Conservation (phyloP, 768 basidiomycete species). For the Chlorophyllum brunneum region DNA sequence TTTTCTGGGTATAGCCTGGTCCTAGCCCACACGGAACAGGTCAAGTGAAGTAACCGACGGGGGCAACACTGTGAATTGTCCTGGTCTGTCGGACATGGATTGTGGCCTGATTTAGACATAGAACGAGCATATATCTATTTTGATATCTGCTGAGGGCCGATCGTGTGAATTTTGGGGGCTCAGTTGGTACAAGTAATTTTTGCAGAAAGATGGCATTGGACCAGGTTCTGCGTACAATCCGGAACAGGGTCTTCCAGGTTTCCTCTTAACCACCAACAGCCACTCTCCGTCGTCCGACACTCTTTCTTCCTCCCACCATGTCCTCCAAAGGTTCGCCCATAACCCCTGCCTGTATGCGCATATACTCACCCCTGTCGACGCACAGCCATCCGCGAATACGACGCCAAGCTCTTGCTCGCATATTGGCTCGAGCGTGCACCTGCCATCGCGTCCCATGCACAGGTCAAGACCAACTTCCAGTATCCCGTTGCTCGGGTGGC, state of each 20-base stretch:
- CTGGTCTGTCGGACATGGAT: neutral
- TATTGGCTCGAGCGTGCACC: conserved; percentile 97
- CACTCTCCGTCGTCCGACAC: conserved; percentile 16
- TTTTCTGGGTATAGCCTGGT: neutral
- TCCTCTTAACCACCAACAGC: conserved; percentile 19
- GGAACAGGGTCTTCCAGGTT: conserved; percentile 14
- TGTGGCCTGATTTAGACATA: too few relatives aligned
- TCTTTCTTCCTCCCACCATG: conserved; percentile 30
- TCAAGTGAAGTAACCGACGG: neutral
- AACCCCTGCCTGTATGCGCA: conserved; percentile 1
- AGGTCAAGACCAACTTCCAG: conserved; percentile 52
- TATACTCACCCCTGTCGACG: conserved; percentile 9
- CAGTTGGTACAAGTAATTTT: conserved; percentile 19
- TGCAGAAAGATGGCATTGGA: conserved; percentile 17
- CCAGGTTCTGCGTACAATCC: conserved; percentile 18
- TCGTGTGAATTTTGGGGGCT: conserved; percentile 31
- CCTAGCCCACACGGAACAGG: neutral
- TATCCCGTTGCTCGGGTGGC: conserved; percentile 76
- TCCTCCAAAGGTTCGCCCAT: conserved; percentile 39
- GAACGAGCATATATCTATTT: neutral
- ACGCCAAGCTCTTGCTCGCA: conserved; percentile 95
- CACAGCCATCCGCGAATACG: conserved; percentile 88
- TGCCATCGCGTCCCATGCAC: conserved; percentile 59
- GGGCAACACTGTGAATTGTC: neutral
- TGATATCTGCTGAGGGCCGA: neutral